Evolutionary conservation across 495 filamentous ascomycete species (phyloP).

Genomic region (Daldinia concentrica): DNA sequence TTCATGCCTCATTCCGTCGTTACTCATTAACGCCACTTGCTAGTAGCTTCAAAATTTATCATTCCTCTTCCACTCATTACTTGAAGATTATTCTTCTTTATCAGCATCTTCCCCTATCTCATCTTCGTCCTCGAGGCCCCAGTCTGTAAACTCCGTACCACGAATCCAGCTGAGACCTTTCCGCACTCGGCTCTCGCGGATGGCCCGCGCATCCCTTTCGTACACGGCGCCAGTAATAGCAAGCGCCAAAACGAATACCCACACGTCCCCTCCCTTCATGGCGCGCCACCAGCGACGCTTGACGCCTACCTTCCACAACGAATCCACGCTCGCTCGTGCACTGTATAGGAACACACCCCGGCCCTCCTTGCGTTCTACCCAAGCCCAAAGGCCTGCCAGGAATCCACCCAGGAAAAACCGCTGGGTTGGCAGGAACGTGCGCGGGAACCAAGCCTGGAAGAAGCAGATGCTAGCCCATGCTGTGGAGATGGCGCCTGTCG

Average conservation of each 20-base stretch:
- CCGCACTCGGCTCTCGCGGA: constrained; percentile 72
- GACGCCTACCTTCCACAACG: constrained; percentile 86
- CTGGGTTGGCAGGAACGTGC: constrained; percentile 76
- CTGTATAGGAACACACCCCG: constrained; percentile 74
- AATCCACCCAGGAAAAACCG: constrained; percentile 90
- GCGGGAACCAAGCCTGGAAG: constrained; percentile 80
- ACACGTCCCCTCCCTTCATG: constrained; percentile 81
- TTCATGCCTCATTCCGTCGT: not conserved
- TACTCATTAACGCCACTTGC: not conserved
- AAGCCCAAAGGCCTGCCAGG: constrained; percentile 82
- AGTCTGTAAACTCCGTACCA: constrained; percentile 64
- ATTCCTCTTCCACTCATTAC: not conserved
- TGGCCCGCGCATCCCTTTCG: constrained; percentile 71
- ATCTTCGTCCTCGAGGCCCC: constrained; percentile 53
- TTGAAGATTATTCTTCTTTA: constrained; percentile 31
- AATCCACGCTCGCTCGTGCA: constrained; percentile 77
- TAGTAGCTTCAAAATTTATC: not conserved
- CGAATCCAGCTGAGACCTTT: constrained; percentile 78
- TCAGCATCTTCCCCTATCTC: constrained; percentile 39
- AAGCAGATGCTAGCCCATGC: constrained; percentile 89
- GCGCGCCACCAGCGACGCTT: constrained; percentile 87
- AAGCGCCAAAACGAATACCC: constrained; percentile 80
- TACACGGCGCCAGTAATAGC: constrained; percentile 81
- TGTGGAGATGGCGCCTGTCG: constrained; percentile 80
- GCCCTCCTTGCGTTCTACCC: constrained; percentile 70